phyloP scores from a whole-genome alignment of 2,329 filamentous ascomycete species.

The Colletotrichum karsti region DNA sequence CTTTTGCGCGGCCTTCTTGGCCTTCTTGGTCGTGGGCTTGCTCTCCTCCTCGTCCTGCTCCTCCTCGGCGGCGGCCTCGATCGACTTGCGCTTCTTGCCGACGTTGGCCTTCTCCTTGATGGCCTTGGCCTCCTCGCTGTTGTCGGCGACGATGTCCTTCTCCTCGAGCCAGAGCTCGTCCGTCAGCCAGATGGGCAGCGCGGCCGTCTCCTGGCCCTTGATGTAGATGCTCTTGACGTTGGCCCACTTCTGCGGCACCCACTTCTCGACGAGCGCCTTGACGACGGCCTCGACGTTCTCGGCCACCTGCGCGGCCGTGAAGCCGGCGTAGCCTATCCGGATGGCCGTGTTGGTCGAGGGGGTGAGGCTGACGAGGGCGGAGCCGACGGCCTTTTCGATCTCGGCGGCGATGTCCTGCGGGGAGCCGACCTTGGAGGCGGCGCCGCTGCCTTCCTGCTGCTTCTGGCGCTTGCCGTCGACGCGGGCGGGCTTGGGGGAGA shows the following conservation, averaged over 20 bases:
- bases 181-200: slow-evolving; percentile 93
- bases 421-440: slow-evolving; percentile 57
- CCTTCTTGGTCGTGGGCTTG: slow-evolving; percentile 52
- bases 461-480: slow-evolving; percentile 67
- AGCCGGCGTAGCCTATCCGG: slow-evolving; percentile 79
- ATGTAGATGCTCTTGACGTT: slow-evolving; percentile 87
- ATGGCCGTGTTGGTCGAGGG: slow-evolving; percentile 83
- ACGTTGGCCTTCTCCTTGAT: slow-evolving; percentile 62
- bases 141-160: slow-evolving; percentile 74
- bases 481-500: slow-evolving; percentile 71
- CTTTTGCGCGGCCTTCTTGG: slow-evolving; percentile 34
- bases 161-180: slow-evolving; percentile 90
- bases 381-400: slow-evolving; percentile 78
- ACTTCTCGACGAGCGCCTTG: slow-evolving; percentile 76
- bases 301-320: slow-evolving; percentile 77
- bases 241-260: slow-evolving; percentile 86
- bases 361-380: slow-evolving; percentile 83
- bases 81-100: slow-evolving; percentile 71
- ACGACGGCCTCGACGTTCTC: slow-evolving; percentile 83
- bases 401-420: slow-evolving; percentile 78
- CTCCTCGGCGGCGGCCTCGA: slow-evolving; percentile 41
- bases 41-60: slow-evolving; percentile 40
- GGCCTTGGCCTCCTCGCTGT: slow-evolving; percentile 58
- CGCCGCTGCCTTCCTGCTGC: slow-evolving; percentile 57
- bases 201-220: slow-evolving; percentile 88